phyloP scores from a whole-genome alignment of 495 filamentous ascomycete genomes.

The Podospora comata region DNA sequence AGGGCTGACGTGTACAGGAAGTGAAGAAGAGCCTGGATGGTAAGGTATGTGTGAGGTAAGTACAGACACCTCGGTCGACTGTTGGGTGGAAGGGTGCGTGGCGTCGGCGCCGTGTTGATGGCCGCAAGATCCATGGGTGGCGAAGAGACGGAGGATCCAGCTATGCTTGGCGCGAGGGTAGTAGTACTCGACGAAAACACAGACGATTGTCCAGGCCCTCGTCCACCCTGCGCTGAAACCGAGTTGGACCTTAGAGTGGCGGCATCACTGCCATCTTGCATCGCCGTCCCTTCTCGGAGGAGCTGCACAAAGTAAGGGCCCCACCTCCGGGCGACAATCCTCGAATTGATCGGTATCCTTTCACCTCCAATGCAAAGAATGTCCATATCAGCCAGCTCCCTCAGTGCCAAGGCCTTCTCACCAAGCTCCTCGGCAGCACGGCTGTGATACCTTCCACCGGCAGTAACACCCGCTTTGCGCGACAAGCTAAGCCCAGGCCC shows the following conservation, averaged over 20 bases:
- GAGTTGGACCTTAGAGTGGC: slow-evolving; percentile 42
- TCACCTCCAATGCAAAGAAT: slow-evolving; percentile 86
- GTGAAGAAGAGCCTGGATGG: slow-evolving; percentile 80
- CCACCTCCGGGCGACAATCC: slow-evolving; percentile 83
- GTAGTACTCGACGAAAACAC: slow-evolving; percentile 52
- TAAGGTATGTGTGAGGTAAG: slow-evolving; percentile 86
- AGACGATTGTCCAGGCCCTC: slow-evolving; percentile 66
- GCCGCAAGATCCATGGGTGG: slow-evolving; percentile 37
- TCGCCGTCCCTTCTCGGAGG: slow-evolving; percentile 67
- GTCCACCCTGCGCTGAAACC: slow-evolving; percentile 46
- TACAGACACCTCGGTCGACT: slow-evolving; percentile 82
- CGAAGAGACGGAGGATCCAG: slow-evolving; percentile 33
- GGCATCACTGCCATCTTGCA: slow-evolving; percentile 53
- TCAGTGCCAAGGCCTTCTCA: slow-evolving; percentile 68
- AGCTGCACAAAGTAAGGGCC: slow-evolving; percentile 92
- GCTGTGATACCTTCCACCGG: slow-evolving; percentile 64
- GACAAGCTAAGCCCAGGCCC: slow-evolving; percentile 52
- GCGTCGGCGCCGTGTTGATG: slow-evolving; percentile 48
- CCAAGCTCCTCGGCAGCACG: slow-evolving; percentile 79
- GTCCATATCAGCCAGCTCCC: slow-evolving; percentile 96
- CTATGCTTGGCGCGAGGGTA: slow-evolving; percentile 36
- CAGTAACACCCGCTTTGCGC: slow-evolving; percentile 60
- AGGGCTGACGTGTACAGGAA: slow-evolving; percentile 91
- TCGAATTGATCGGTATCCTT: slow-evolving; percentile 87
- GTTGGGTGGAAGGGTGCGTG: slow-evolving; percentile 59